phyloP scores from a whole-genome alignment of 768 basidiomycete species.

The Lepiota brunneoincarnata region DNA sequence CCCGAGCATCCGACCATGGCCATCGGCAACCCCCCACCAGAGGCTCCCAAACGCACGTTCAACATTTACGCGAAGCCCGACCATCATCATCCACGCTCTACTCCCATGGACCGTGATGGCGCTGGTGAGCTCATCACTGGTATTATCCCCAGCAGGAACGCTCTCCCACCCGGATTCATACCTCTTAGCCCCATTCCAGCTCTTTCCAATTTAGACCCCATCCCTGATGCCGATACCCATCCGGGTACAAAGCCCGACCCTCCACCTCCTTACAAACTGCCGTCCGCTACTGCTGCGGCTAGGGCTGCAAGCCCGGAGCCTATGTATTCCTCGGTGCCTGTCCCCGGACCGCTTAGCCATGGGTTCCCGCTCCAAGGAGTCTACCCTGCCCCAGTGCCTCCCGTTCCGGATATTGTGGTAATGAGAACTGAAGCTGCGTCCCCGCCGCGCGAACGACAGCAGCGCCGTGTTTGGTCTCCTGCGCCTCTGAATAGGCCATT shows the following conservation, averaged over 20 bases:
- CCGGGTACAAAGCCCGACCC: background rate
- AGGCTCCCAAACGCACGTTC: background rate
- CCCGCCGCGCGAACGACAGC: background rate
- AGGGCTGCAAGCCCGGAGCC: background rate
- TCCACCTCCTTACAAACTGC: background rate
- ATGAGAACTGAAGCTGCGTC: background rate
- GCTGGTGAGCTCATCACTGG: conserved; percentile 13
- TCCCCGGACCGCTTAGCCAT: conserved; percentile 4
- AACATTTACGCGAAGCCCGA: background rate
- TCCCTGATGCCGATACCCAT: background rate
- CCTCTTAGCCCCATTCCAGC: conserved; percentile 32
- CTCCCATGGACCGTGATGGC: background rate
- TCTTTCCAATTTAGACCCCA: background rate
- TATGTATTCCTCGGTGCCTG: conserved; percentile 11
- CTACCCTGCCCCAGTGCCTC: background rate
- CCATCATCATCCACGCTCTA: background rate
- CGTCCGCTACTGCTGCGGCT: background rate
- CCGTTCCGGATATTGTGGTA: background rate
- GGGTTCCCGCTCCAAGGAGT: background rate
- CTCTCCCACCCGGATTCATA: conserved; percentile 36
- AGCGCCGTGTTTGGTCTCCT: background rate
- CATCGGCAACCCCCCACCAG: background rate
- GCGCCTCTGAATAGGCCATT: conserved; percentile 5
- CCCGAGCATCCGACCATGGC: conserved; percentile 30
- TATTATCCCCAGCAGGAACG: conserved; percentile 26